Evolutionary conservation across 2,329 filamentous ascomycete genomes (phyloP).

Genomic region (Coniochaeta ligniaria): DNA sequence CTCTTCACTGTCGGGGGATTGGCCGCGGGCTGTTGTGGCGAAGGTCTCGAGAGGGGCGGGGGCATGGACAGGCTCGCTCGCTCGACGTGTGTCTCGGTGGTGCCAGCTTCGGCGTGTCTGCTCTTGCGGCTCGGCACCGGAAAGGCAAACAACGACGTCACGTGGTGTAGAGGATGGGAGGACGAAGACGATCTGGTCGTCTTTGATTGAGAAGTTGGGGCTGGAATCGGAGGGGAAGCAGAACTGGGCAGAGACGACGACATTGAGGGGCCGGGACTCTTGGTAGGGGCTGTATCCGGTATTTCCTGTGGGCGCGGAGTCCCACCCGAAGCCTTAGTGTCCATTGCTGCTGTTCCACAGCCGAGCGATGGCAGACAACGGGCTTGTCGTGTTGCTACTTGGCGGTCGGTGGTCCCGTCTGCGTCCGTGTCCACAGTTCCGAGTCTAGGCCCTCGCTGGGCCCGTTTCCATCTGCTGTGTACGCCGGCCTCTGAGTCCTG

Average conservation of each 20-base stretch:
- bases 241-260: background rate
- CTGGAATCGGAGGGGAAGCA: background rate
- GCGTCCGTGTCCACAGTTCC: background rate
- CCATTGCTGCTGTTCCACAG: background rate
- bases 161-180: constrained; percentile 22
- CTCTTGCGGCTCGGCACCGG: constrained; percentile 41
- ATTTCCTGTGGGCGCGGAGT: background rate
- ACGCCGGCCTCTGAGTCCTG: too few species aligned
- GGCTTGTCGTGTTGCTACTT: background rate
- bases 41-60: constrained; percentile 35
- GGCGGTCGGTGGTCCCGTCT: background rate
- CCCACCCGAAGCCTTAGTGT: background rate
- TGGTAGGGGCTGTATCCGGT: background rate
- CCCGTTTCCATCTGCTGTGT: too few species aligned
- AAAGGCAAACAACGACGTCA: constrained; percentile 34
- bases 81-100: constrained; percentile 48
- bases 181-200: constrained; percentile 6
- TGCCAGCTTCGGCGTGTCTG: constrained; percentile 52
- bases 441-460: background rate
- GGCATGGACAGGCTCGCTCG: constrained; percentile 60
- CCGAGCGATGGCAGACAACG: background rate
- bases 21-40: background rate
- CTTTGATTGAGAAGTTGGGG: background rate
- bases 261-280: background rate
- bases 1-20: constrained; percentile 22